phyloP scores from a whole-genome alignment of 2,329 filamentous ascomycete species.

The Fusarium continuum region DNA sequence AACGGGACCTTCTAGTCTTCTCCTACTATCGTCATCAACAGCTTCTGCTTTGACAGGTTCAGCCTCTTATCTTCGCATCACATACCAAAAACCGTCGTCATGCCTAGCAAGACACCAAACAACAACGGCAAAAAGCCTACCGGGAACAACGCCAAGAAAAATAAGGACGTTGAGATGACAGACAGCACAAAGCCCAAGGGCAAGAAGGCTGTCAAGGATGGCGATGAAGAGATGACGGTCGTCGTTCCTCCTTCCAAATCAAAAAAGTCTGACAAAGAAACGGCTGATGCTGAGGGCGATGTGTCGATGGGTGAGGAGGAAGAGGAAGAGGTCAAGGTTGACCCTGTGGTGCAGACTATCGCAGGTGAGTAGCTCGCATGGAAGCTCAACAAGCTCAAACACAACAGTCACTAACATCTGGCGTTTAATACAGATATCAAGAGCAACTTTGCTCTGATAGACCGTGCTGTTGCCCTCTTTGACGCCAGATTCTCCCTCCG shows the following conservation, averaged over 20 bases:
- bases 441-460: conserved; percentile 89
- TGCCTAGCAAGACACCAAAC: conserved; percentile 79
- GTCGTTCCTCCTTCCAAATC: conserved; percentile 79
- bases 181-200: conserved; percentile 73
- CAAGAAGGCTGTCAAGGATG: conserved; percentile 71
- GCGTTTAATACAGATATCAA: conserved; percentile 77
- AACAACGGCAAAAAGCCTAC: conserved; percentile 75
- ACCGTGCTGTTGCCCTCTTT: conserved; percentile 91
- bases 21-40: conserved; percentile 31
- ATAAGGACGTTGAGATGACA: conserved; percentile 74
- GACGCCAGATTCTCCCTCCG: conserved; percentile 95
- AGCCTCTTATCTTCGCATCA: conserved; percentile 9
- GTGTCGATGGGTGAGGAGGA: conserved; percentile 75
- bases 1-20: conserved; percentile 22
- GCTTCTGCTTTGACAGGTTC: conserved; percentile 25
- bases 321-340: conserved; percentile 64
- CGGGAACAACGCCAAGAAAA: conserved; percentile 73
- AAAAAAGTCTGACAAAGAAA: conserved; percentile 64
- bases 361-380: conserved; percentile 58
- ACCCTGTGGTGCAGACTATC: conserved; percentile 68
- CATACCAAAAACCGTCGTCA: conserved; percentile 49
- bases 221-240: conserved; percentile 82
- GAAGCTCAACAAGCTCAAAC: background rate
- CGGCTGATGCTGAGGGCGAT: conserved; percentile 73
- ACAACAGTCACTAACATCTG: conserved; percentile 33